A percentile compares a stretch with the other conserved stretches of the same genome.
phyloP scores from a whole-genome alignment of 2,329 filamentous ascomycete genomes.

The Claviceps sp. region DNA sequence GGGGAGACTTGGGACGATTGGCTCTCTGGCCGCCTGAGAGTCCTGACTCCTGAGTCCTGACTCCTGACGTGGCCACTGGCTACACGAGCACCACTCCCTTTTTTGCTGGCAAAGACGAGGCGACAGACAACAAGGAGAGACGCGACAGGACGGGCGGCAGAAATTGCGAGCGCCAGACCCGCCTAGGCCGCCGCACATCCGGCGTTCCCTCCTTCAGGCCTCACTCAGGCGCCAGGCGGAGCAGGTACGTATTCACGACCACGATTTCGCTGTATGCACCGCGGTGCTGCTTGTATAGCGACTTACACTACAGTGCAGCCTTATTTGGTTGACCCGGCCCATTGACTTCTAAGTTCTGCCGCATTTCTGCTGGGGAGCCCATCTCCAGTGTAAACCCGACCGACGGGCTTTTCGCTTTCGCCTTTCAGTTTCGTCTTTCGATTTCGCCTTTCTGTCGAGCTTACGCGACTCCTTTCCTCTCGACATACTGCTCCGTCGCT shows the following conservation, averaged over 20 bases:
- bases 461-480: neutral
- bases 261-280: neutral
- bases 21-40: neutral
- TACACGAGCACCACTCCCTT: slow-evolving; percentile 2
- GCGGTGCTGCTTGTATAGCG: neutral
- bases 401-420: neutral
- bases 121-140: neutral
- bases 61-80: neutral
- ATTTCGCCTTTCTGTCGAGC: neutral
- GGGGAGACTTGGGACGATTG: neutral
- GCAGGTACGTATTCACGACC: slow-evolving; percentile 1
- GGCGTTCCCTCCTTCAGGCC: neutral
- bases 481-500: slow-evolving; percentile 3
- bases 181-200: slow-evolving; percentile 3
- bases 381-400: slow-evolving; percentile 6
- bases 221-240: neutral
- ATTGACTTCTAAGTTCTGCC: slow-evolving; percentile 8
- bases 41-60: neutral
- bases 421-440: no score
- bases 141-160: neutral
- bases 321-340: slow-evolving; percentile 2
- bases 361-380: slow-evolving; percentile 1
- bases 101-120: neutral
- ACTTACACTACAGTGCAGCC: neutral
- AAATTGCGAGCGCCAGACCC: neutral